These are phyloP conservation scores for Alternaria gansuensis DNA, from an alignment of 2,329 filamentous ascomycete genomes.

Conservation along the genomic window DNA sequence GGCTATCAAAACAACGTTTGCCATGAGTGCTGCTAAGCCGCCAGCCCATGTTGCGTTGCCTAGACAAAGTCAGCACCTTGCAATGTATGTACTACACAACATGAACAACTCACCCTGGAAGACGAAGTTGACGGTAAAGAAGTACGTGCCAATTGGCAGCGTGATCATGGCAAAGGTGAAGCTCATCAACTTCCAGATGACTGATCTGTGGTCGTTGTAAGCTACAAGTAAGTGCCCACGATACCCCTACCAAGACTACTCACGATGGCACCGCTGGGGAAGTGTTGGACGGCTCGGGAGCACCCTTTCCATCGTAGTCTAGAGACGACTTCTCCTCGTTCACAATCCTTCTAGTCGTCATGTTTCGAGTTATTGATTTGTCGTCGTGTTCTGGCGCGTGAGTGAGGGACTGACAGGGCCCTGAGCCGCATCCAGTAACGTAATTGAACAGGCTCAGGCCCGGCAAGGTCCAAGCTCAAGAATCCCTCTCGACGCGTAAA, in stretches of 20 bases:
- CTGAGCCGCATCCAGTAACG: constrained; percentile 25
- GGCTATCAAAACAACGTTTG: constrained; percentile 88
- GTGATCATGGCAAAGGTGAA: constrained; percentile 94
- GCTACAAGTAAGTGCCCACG: not conserved
- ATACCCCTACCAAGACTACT: constrained; percentile 46
- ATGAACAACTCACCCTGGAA: constrained; percentile 71
- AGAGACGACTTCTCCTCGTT: constrained; percentile 72
- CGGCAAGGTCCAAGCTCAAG: constrained; percentile 24
- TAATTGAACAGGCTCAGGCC: constrained; percentile 20
- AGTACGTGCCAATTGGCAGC: constrained; percentile 88
- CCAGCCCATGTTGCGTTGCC: constrained; percentile 91
- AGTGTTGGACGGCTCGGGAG: constrained; percentile 70
- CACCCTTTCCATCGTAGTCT: constrained; percentile 46
- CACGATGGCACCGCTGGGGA: constrained; percentile 85
- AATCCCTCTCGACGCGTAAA: constrained; percentile 22
- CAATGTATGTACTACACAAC: not conserved
- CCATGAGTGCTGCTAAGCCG: constrained; percentile 83
- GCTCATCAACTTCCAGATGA: constrained; percentile 87
- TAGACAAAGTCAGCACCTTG: constrained; percentile 50
- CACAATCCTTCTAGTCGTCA: constrained; percentile 75
- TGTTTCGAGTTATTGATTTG: constrained; percentile 47
- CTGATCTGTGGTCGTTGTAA: constrained; percentile 64
- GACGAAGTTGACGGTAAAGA: constrained; percentile 76
- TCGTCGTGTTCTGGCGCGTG: constrained; percentile 11
- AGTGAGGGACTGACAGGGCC: constrained; percentile 4